Evolutionary conservation across 2,329 filamentous ascomycete genomes (phyloP).

Genomic region (Diaporthe velutina): DNA sequence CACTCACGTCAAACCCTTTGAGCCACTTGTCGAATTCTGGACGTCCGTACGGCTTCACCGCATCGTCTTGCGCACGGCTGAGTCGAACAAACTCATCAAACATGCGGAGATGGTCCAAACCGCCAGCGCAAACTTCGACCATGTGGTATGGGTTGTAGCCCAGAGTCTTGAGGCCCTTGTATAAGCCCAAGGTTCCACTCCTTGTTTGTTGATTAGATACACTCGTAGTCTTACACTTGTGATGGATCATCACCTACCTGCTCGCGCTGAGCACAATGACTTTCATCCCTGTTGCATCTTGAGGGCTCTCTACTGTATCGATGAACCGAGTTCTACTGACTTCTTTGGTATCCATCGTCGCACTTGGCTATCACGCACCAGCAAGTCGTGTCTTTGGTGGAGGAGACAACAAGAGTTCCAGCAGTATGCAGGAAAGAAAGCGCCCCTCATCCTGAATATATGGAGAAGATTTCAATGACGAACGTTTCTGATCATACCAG

Average conservation of each 20-base stretch:
- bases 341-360: neutral
- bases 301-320: neutral
- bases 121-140: neutral
- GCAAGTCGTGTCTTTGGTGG: neutral
- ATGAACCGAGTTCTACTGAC: neutral
- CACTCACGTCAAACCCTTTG: constrained; percentile 1
- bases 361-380: neutral
- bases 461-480: neutral
- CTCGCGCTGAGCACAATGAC: constrained; percentile 2
- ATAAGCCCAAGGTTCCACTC: constrained; percentile 1
- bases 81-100: neutral
- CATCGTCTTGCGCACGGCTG: too few relatives aligned
- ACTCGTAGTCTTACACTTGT: too few relatives aligned
- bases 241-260: neutral
- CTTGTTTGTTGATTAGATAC: neutral
- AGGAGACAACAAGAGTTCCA: neutral
- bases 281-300: neutral
- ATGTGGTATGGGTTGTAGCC: constrained; percentile 2
- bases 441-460: neutral
- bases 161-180: neutral
- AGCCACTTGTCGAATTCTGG: constrained; percentile 17
- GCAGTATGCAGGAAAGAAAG: neutral
- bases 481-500: neutral
- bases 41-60: neutral
- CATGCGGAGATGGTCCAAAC: neutral